Percentiles rank a stretch among this genome's conserved stretches.
Evolutionary conservation across 106 monocot genomes (phyloP).

Genomic region (Acanthochlamys bracteata): DNA sequence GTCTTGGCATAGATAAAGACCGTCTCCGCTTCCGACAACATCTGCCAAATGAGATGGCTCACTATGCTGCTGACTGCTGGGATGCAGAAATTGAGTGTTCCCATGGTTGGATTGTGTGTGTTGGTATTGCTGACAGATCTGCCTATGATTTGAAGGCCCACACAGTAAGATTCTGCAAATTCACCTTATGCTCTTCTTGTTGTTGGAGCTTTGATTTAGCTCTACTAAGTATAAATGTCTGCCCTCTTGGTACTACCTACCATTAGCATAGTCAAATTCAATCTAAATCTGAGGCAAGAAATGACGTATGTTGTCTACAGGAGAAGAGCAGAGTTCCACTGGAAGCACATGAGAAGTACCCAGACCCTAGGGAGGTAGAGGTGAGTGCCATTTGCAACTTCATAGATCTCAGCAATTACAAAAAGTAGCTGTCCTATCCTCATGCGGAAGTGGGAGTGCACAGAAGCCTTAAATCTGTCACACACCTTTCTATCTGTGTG

Average conservation of each 20-base stretch:
- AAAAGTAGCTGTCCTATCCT: background rate
- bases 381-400: conserved; percentile 15
- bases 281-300: too few relatives aligned
- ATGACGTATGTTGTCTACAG: conserved; percentile 21
- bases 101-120: conserved; percentile 98
- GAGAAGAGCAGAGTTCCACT: conserved; percentile 88
- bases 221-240: too few relatives aligned
- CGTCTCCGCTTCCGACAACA: conserved; percentile 84
- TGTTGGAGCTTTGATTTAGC: too few relatives aligned
- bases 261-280: too few relatives aligned
- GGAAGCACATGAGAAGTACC: conserved; percentile 87
- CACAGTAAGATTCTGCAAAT: conserved; percentile 36
- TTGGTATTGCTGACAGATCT: conserved; percentile 97
- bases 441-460: too few relatives aligned
- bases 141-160: conserved; percentile 88
- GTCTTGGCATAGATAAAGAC: conserved; percentile 80
- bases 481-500: background rate
- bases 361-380: conserved; percentile 95
- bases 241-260: too few relatives aligned
- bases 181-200: background rate
- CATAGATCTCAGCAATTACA: background rate
- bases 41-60: conserved; percentile 97
- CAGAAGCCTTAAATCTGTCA: too few relatives aligned
- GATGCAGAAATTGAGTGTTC: conserved; percentile 97
- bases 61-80: conserved; percentile 98